A percentile compares a stretch with the other conserved stretches of the same genome.
Evolutionary conservation across 805 yeast genomes (phyloP).

Genomic region (Pachysolen tannophilus): DNA sequence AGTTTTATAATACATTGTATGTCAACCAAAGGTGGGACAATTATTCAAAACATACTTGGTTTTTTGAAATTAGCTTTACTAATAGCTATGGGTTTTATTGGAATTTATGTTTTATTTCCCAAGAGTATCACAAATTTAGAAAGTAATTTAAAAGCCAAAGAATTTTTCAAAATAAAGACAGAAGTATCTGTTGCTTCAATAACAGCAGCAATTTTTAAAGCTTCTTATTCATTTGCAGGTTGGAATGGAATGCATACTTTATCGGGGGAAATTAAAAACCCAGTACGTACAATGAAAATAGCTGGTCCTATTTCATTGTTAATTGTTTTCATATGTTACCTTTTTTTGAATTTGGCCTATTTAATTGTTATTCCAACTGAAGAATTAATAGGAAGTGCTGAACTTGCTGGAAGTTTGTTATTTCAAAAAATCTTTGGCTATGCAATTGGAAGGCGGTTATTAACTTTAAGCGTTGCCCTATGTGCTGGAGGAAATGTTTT

Average conservation of each 20-base stretch:
- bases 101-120: conserved; percentile 50
- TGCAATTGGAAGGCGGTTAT: conserved; percentile 36
- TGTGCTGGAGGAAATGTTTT: conserved; percentile 51
- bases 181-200: conserved; percentile 32
- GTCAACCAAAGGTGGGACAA: conserved; percentile 52
- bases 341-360: conserved; percentile 42
- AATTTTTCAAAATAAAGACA: conserved; percentile 20
- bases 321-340: conserved; percentile 34
- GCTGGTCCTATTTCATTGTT: conserved; percentile 44
- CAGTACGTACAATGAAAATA: conserved; percentile 38
- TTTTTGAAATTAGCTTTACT: conserved; percentile 49
- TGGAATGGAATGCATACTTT: conserved; percentile 51
- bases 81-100: conserved; percentile 45
- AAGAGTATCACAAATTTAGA: conserved; percentile 32
- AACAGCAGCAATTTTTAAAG: conserved; percentile 43
- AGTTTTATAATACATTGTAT: conserved; percentile 43
- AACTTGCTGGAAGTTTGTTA: conserved; percentile 42
- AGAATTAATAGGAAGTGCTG: conserved; percentile 36
- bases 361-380: conserved; percentile 40
- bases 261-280: conserved; percentile 46
- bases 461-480: conserved; percentile 41
- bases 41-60: conserved; percentile 57
- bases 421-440: conserved; percentile 44
- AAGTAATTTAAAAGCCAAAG: conserved; percentile 28
- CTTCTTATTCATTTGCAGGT: conserved; percentile 43